Evolutionary conservation across 1,284 basidiomycete genomes (phyloP), one percentile per base, ranked within the genome.

Genomic region (Pyrrhoderma lamaoense): DNA sequence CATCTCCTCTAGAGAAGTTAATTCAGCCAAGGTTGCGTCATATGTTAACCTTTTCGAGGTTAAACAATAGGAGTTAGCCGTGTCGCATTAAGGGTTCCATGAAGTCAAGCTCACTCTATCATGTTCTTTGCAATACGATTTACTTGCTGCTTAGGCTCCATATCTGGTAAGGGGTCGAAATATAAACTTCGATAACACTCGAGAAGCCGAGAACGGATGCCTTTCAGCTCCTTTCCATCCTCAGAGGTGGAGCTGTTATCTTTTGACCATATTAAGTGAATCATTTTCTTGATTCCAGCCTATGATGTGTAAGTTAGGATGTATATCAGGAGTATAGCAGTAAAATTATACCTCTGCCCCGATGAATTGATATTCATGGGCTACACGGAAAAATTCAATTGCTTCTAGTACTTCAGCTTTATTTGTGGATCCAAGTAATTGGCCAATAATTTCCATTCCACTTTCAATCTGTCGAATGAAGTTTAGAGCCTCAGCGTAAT

Each of bases 61-160:
- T 52, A 36, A 50, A 42, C 47, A 42, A 53, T 47, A n/a, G 48
- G 31, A 11, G 13, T 19, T 18, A 27, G 43, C 3, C 21, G 38
- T 16, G 45, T n/a, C n/a, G n/a, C n/a, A n/a, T n/a, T n/a, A n/a
- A n/a, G n/a, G n/a, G n/a, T n/a, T 45, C 53, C 25, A 51, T 22
- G n/a, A 49, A 40, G 36, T 19, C 47, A 37, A 31, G 73, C 85
- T 48, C 52, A 93, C 93, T 94, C 89, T 49, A 99, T 92, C 82
- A 99, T 91, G 65, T 99, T 97, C 69, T 93, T 93, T n/a, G 94
- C 80, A 45, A 99, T 95, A n/a, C 93, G 76, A 59, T 84, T 93
- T 52, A 96, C 79, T 64, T 97, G 91, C 55, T 85, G 84, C 65
- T 93, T 93, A 0, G 86, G 77, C 19, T 82, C 77, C 59, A 90